Percentiles rank a stretch among this genome's conserved stretches.
Evolutionary conservation across 805 yeast genomes (phyloP).

Genomic region (Torulaspora delbrueckii): DNA sequence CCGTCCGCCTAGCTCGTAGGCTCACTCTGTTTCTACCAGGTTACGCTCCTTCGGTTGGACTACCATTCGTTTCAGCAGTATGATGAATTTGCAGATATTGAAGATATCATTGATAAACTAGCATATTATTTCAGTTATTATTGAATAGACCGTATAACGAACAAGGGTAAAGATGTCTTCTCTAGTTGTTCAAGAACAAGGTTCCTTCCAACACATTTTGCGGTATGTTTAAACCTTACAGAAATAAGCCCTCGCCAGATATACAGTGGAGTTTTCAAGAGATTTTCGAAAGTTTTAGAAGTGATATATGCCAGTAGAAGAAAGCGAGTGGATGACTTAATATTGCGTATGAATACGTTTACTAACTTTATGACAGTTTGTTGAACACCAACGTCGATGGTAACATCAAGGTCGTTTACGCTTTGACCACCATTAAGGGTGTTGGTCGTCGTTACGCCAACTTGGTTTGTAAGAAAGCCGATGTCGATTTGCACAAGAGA

Average conservation of each 20-base stretch:
- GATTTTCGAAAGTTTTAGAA: background rate
- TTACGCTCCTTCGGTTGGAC: no score
- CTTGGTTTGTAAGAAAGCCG: constrained; percentile 99
- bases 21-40: background rate
- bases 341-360: constrained; percentile 7
- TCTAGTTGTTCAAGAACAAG: constrained; percentile 97
- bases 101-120: background rate
- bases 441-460: constrained; percentile 99
- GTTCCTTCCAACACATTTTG: constrained; percentile 99
- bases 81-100: background rate
- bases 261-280: background rate
- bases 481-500: constrained; percentile 95
- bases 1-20: background rate
- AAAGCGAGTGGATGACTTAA: background rate
- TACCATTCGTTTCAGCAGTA: background rate
- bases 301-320: background rate
- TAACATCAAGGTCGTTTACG: constrained; percentile 99
- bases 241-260: background rate
- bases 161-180: constrained; percentile 70
- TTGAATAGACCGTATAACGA: constrained; percentile 10
- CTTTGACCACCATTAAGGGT: constrained; percentile 99
- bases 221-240: constrained; percentile 61
- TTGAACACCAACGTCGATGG: constrained; percentile 99
- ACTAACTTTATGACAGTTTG: constrained; percentile 62
- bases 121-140: background rate